Conservation (phyloP, 768 basidiomycete genomes). For the Pleurotus eryngii region DNA sequence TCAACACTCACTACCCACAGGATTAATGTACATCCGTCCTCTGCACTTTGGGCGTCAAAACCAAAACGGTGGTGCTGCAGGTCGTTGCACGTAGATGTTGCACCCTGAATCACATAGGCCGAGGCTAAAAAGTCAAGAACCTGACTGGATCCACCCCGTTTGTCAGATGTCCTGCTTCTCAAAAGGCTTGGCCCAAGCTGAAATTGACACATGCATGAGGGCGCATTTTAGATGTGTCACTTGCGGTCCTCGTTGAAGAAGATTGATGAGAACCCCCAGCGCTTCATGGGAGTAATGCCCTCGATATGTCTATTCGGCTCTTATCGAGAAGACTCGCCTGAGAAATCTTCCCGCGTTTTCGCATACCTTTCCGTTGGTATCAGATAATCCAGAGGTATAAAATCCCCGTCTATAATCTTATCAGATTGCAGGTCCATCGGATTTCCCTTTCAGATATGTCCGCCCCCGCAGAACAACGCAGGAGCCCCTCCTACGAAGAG, state of each 20-base stretch:
- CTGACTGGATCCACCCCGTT: too few relatives aligned
- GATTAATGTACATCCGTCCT: too few relatives aligned
- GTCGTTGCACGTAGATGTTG: too few relatives aligned
- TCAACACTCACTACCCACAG: too few relatives aligned
- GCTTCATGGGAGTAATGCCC: neutral
- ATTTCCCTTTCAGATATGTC: neutral
- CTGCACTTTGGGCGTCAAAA: too few relatives aligned
- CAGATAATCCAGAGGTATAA: constrained; percentile 5
- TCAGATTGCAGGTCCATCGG: neutral
- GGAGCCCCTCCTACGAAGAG: neutral
- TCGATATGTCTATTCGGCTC: neutral
- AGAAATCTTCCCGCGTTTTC: neutral
- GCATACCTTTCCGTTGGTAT: constrained; percentile 1
- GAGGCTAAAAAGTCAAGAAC: too few relatives aligned
- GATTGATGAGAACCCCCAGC: too few relatives aligned
- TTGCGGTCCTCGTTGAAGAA: neutral
- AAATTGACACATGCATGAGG: too few relatives aligned
- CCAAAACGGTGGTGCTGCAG: too few relatives aligned
- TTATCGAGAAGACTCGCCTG: constrained; percentile 1
- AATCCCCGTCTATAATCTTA: neutral
- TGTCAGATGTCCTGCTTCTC: too few relatives aligned
- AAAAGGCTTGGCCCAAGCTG: too few relatives aligned
- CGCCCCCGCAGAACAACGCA: neutral
- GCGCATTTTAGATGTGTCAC: neutral
- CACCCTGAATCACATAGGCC: too few relatives aligned